phyloP scores from a whole-genome alignment of 2,329 filamentous ascomycete species.

The Talaromyces sp. region DNA sequence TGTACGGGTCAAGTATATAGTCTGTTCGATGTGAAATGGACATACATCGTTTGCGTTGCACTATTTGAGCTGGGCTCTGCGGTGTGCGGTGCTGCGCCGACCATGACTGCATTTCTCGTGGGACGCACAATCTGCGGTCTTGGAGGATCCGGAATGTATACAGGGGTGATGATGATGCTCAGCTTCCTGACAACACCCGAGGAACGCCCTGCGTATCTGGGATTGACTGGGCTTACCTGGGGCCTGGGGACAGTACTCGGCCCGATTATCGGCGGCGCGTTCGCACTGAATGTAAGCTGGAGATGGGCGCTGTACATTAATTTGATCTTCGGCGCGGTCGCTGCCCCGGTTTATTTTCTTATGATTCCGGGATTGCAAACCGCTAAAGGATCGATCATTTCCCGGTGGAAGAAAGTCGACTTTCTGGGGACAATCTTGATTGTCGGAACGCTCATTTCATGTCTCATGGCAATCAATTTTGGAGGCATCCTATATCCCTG shows the following conservation, averaged over 20 bases:
- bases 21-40: neutral
- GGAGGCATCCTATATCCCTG: neutral
- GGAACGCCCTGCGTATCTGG: neutral
- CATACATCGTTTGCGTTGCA: neutral
- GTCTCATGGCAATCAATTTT: neutral
- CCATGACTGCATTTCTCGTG: neutral
- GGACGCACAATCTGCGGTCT: neutral
- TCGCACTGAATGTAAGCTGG: neutral
- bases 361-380: neutral
- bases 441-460: neutral
- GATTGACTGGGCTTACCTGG: neutral
- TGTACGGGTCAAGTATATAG: neutral
- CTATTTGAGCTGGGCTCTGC: neutral
- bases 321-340: neutral
- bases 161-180: neutral
- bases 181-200: neutral
- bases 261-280: neutral
- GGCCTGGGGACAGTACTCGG: neutral
- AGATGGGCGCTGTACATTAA: neutral
- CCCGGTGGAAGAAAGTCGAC: neutral
- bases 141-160: neutral
- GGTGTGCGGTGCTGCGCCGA: neutral
- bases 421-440: neutral
- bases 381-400: neutral
- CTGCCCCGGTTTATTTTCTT: neutral